These are phyloP conservation scores for Craterostigma plantagineum DNA, from an alignment of 257 asterid genomes.

Conservation along the genomic window DNA sequence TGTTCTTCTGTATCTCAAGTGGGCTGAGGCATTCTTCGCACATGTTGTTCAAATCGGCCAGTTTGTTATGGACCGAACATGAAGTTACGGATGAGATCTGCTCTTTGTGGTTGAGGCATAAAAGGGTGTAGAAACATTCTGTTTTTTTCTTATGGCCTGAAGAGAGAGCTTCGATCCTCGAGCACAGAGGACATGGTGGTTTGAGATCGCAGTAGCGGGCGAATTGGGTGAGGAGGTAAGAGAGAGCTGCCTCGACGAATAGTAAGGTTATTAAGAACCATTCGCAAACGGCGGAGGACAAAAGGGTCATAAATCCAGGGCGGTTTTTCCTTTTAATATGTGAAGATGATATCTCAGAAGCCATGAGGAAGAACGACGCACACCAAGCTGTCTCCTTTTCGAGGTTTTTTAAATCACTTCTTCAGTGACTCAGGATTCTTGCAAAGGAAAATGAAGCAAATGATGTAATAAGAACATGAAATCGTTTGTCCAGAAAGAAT, in stretches of 20 bases:
- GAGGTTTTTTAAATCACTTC: too few relatives aligned
- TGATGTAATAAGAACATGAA: too few relatives aligned
- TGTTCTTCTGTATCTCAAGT: conserved; percentile 13
- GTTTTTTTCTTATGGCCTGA: conserved; percentile 22
- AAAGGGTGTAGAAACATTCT: conserved; percentile 22
- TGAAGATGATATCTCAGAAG: conserved; percentile 28
- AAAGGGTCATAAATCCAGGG: conserved; percentile 27
- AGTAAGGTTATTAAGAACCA: conserved; percentile 71
- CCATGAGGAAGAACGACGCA: conserved; percentile 19
- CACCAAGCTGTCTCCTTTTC: too few relatives aligned
- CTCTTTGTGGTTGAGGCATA: conserved; percentile 43
- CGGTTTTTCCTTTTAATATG: conserved; percentile 18
- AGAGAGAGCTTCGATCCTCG: conserved; percentile 31
- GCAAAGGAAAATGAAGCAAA: too few relatives aligned
- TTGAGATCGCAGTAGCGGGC: conserved; percentile 46
- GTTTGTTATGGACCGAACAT: conserved; percentile 37
- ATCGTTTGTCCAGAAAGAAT: too few relatives aligned
- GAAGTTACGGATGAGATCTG: conserved; percentile 52
- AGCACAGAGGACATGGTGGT: conserved; percentile 60
- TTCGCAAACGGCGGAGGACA: conserved; percentile 77
- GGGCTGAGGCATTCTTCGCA: conserved; percentile 64
- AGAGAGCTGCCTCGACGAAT: conserved; percentile 40
- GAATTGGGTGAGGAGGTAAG: conserved; percentile 33
- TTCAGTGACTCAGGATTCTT: too few relatives aligned
- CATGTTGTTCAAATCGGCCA: conserved; percentile 40